Conservation (phyloP, 179 eudicot genomes). For the Sideroxylon spinosum region DNA sequence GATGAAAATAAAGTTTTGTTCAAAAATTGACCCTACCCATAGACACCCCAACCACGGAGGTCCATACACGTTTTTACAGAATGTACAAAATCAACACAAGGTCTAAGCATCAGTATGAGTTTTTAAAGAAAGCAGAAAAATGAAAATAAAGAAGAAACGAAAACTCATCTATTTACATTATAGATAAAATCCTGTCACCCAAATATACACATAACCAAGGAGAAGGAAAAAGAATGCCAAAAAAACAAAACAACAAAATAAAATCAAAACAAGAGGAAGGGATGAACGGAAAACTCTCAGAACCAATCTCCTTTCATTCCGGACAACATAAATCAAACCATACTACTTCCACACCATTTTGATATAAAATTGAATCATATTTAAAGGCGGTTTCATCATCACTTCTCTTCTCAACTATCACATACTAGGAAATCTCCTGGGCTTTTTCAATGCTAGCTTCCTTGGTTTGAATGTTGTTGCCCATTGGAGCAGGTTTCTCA, state of each 20-base stretch:
- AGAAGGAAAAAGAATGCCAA: background rate
- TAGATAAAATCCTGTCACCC: conserved; percentile 32
- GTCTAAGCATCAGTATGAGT: no score
- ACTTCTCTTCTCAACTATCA: conserved; percentile 1
- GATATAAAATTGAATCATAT: background rate
- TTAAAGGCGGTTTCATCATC: background rate
- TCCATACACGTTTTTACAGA: no score
- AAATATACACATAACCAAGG: conserved; percentile 29
- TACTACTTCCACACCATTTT: conserved; percentile 30
- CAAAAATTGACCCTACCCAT: no score
- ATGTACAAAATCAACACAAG: no score
- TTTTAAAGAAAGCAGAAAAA: no score
- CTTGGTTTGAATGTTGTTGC: conserved; percentile 29
- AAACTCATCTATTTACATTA: conserved; percentile 21
- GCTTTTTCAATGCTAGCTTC: conserved; percentile 26
- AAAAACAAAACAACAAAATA: background rate
- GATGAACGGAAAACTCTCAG: background rate
- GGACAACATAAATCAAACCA: conserved; percentile 23
- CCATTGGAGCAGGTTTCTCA: conserved; percentile 30
- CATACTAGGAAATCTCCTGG: conserved; percentile 23
- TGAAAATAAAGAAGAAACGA: background rate
- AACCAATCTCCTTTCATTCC: conserved; percentile 17
- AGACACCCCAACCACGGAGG: no score
- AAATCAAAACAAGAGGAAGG: background rate
- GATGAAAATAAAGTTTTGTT: no score